These are phyloP conservation scores for Cladorrhinum sp. DNA, from an alignment of 2,329 filamentous ascomycete species.

Conservation along the genomic window DNA sequence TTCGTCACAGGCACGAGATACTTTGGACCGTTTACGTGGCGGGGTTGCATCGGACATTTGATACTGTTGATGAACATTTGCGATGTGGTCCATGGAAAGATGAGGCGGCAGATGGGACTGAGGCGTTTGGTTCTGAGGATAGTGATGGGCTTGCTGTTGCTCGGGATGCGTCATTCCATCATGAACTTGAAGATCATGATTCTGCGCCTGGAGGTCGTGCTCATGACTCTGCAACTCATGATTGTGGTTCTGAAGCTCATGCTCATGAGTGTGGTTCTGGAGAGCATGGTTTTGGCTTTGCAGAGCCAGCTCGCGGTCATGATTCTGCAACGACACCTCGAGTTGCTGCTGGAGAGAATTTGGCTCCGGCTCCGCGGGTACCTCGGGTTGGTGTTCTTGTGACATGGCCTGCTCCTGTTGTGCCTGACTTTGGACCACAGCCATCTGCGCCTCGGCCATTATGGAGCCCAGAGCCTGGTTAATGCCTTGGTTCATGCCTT, in stretches of 20 bases:
- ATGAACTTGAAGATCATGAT: conserved; percentile 32
- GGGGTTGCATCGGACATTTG: conserved; percentile 54
- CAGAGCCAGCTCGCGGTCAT: conserved; percentile 24
- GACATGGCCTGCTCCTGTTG: conserved; percentile 15
- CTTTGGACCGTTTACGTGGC: conserved; percentile 76
- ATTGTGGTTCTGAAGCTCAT: conserved; percentile 26
- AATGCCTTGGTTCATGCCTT: conserved; percentile 38
- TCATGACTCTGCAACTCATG: conserved; percentile 29
- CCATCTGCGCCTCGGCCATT: conserved; percentile 42
- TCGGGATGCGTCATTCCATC: conserved; percentile 29
- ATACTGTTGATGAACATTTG: conserved; percentile 31
- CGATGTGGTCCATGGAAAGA: conserved; percentile 37
- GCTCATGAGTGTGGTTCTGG: conserved; percentile 26
- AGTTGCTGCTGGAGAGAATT: conserved; percentile 20
- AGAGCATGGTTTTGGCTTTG: conserved; percentile 26
- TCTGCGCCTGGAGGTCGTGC: conserved; percentile 20
- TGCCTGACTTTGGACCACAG: conserved; percentile 30
- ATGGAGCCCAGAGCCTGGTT: conserved; percentile 43
- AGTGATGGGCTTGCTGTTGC: conserved; percentile 29
- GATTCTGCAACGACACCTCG: conserved; percentile 25
- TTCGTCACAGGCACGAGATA: conserved; percentile 85
- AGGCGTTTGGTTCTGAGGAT: conserved; percentile 20
- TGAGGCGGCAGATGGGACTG: conserved; percentile 33
- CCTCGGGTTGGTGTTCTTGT: conserved; percentile 14
- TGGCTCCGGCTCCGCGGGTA: conserved; percentile 6